Evolutionary conservation across 192 early-diverging fungal genomes (phyloP), one percentile per base, ranked within the genome.

Genomic region (Thoreauomyces humboldtii): DNA sequence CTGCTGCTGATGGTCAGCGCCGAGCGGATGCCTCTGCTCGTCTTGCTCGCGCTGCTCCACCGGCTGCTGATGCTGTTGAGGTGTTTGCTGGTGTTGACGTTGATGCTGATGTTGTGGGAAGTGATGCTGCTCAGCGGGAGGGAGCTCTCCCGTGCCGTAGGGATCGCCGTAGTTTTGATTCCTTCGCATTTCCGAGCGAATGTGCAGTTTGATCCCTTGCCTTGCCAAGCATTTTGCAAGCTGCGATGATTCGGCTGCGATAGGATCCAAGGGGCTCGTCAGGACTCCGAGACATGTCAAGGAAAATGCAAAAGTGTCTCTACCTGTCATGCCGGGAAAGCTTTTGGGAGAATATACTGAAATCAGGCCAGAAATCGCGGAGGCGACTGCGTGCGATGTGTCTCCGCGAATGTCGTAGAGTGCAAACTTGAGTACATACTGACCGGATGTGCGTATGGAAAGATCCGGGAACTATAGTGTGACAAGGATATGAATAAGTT

Each of bases 311-410:
- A 19, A 48, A 7, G 2, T 52, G 25, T 12, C 12, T 24, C 7
- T 24, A 74, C 73, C 73, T 59, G 73, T 56, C 61, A 78, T 75
- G 5, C 77, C 77, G 14, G 77, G 77, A 45, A 73, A 78, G 19
- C 42, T 53, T 60, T 78, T 78, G 7, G 77, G 77, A 35, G 52
- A 57, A 45, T 53, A 77, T 11, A 71, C 70, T 27, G 58, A 31
- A 38, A 77, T 66, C 21, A 47, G 19, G 17, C 68, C 65, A 35
- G 65, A 52, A 33, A 63, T 31, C n/a, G 29, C 70, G 41, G 48
- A 24, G 43, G 48, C 59, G 21, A 57, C 38, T 3, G 55, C 55
- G 19, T 57, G 55, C 2, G 55, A 57, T n/a, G 55, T 36, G 19
- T 51, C 77, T 64, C 46, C 25, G 6, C 21, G 9, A 42, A 76